Percentiles rank a stretch among this genome's conserved stretches.
Conservation (phyloP, 371 early-diverging fungal species). For the Choanephora cucurbitarum region DNA sequence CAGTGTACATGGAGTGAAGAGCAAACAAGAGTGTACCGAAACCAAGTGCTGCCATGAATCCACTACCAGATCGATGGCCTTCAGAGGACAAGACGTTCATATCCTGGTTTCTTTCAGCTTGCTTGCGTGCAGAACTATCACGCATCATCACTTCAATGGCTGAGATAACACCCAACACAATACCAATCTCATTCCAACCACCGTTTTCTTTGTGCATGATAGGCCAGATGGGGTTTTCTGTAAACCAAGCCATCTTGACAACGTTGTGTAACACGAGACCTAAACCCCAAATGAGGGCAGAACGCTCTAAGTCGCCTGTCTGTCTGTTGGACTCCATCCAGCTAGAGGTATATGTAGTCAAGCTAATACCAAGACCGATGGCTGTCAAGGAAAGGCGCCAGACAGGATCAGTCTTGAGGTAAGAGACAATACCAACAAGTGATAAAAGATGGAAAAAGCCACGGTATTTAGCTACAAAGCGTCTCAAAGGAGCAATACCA, state of each 20-base stretch:
- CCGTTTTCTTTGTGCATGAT: slow-evolving; percentile 76
- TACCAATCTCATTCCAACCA: slow-evolving; percentile 67
- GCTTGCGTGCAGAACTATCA: slow-evolving; percentile 22
- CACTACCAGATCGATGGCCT: slow-evolving; percentile 31
- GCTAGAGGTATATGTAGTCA: slow-evolving; percentile 59
- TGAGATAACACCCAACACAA: slow-evolving; percentile 63
- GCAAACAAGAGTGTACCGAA: slow-evolving; percentile 71
- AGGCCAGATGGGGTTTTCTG: slow-evolving; percentile 83
- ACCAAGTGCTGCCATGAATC: slow-evolving; percentile 59
- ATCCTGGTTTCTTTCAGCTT: slow-evolving; percentile 6
- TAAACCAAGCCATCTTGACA: slow-evolving; percentile 74
- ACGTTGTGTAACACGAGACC: slow-evolving; percentile 71
- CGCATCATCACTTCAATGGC: slow-evolving; percentile 56
- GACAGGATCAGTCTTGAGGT: slow-evolving; percentile 57
- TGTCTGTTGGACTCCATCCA: slow-evolving; percentile 59
- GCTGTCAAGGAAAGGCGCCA: slow-evolving; percentile 64
- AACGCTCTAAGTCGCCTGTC: slow-evolving; percentile 61
- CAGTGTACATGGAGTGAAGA: slow-evolving; percentile 75
- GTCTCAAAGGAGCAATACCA: slow-evolving; percentile 62
- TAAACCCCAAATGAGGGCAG: slow-evolving; percentile 63
- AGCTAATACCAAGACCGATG: slow-evolving; percentile 57
- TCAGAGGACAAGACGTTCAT: background rate
- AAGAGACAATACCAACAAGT: slow-evolving; percentile 66
- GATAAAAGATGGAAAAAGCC: slow-evolving; percentile 62
- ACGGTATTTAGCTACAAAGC: slow-evolving; percentile 55